Conservation (phyloP, 2,329 filamentous ascomycete genomes). For the Ustilaginoidea virens region DNA sequence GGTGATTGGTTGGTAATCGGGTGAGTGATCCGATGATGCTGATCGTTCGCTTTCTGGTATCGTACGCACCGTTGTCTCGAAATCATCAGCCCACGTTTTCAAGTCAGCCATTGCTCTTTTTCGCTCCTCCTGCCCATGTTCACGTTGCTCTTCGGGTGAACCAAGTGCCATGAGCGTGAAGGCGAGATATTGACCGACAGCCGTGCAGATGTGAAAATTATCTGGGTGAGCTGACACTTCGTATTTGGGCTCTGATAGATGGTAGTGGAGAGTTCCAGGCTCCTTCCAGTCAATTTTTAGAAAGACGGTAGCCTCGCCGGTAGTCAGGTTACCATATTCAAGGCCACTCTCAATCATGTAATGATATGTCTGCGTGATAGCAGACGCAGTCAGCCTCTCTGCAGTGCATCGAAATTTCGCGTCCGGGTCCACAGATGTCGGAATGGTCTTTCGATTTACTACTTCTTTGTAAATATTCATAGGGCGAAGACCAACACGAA, state of each 20-base stretch:
- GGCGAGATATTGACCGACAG: conserved; percentile 13
- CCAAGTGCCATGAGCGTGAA: conserved; percentile 15
- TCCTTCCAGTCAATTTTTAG: conserved; percentile 19
- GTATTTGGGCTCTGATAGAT: conserved; percentile 14
- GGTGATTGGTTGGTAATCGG: neutral
- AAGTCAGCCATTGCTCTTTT: neutral
- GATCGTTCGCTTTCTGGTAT: conserved; percentile 8
- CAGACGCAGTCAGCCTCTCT: conserved; percentile 22
- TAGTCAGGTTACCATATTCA: conserved; percentile 26
- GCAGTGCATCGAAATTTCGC: conserved; percentile 19
- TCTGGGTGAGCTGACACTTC: conserved; percentile 11
- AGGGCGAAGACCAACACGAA: conserved; percentile 23
- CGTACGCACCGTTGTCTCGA: conserved; percentile 9
- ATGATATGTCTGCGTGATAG: conserved; percentile 30
- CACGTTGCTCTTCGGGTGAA: neutral
- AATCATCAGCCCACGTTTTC: conserved; percentile 10
- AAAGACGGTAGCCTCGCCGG: conserved; percentile 27
- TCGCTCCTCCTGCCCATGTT: conserved; percentile 1
- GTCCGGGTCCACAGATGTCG: conserved; percentile 11
- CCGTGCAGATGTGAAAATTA: conserved; percentile 9
- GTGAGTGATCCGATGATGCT: conserved; percentile 1
- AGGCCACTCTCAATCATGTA: conserved; percentile 32
- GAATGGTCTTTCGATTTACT: conserved; percentile 12
- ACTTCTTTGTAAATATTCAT: conserved; percentile 27
- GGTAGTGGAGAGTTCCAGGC: conserved; percentile 14